Base-by-base conservation (phyloP, 2,329 filamentous ascomycete species). In the Verticillium nonalfalfae region DNA sequence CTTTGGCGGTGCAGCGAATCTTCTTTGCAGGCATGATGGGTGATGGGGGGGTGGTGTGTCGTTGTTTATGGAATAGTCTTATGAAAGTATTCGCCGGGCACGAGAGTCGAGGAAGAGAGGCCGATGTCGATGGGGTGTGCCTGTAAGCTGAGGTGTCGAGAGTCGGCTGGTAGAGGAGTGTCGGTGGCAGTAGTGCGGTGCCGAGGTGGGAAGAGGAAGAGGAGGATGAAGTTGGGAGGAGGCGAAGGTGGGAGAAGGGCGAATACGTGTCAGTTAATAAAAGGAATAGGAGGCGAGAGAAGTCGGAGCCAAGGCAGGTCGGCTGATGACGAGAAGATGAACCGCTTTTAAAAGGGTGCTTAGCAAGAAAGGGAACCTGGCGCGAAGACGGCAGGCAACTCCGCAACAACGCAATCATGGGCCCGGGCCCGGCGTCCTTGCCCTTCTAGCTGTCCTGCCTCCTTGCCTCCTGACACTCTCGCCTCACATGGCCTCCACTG, bases 1-100 rank as follows among this genome's bases (percentile, higher is more conserved):
- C 88, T 78, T 94, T 93, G 80, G 91, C 93, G 66, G 84, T 89
- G 82, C 95, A 98, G 69, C 90, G 88, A 68, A 90, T 87, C 83
- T 90, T 92, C 79, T 89, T 91, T 65, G 87, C 83, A 66, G 88
- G 85, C 85, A 87, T 88, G 67, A 60, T 77, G 72, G 66, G 56
- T 56, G 61, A 63, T 61, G 26, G 4, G 26, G 52, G 35, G 18
- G 34, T 52, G 55, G 59, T 60, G 57, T 35, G 60, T 38, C 18
- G 52, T 56, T 63, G 39, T 21, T 26, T 31, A 38, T 56, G 15
- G 52, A 6, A 36, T 35, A 39, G 18, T 52, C 14, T 55, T 56
- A 15, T n/a, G n/a, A 21, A 60, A 38, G 52, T 50, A 35, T 62
- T 59, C 61, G 45, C 38, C 52, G 50, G 31, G 55, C n/a, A 35